These are phyloP conservation scores for Wickerhamiella dianesei DNA, from an alignment of 805 yeast genomes.

Conservation along the genomic window DNA sequence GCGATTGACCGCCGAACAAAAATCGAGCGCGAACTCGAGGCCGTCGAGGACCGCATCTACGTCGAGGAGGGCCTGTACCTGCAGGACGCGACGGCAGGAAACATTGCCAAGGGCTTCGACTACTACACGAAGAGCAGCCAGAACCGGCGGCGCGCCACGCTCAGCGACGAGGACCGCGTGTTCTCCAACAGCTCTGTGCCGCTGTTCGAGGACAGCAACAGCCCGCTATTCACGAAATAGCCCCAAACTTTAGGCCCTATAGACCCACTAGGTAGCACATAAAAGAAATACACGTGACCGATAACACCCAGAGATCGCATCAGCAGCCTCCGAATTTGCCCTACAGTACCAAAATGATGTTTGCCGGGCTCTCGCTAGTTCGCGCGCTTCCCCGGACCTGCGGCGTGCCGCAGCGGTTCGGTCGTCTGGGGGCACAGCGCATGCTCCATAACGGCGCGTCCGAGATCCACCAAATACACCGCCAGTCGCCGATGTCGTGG, in stretches of 20 bases:
- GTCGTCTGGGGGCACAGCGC: neutral
- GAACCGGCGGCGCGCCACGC: conserved; percentile 36
- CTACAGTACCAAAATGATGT: no score
- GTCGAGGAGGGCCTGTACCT: conserved; percentile 67
- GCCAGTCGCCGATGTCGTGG: conserved; percentile 39
- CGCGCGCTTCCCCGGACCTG: neutral
- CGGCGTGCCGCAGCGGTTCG: neutral
- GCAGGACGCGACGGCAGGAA: conserved; percentile 58
- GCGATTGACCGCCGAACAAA: conserved; percentile 47
- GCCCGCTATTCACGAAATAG: no score
- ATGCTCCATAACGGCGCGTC: neutral
- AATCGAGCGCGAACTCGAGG: conserved; percentile 39
- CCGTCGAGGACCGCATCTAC: conserved; percentile 67
- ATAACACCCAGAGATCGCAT: neutral
- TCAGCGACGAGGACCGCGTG: conserved; percentile 61
- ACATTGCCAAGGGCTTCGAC: conserved; percentile 85
- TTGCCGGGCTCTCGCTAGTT: neutral
- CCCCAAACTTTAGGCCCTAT: no score
- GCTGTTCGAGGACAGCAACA: conserved; percentile 13
- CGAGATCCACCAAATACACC: neutral
- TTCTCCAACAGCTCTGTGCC: conserved; percentile 54
- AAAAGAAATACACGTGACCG: neutral
- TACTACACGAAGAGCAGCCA: conserved; percentile 44
- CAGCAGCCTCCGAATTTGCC: no score
- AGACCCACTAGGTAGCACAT: no score